Evolutionary conservation across 176 grass and related monocot genomes (phyloP).

Genomic region (Carex parvula): DNA sequence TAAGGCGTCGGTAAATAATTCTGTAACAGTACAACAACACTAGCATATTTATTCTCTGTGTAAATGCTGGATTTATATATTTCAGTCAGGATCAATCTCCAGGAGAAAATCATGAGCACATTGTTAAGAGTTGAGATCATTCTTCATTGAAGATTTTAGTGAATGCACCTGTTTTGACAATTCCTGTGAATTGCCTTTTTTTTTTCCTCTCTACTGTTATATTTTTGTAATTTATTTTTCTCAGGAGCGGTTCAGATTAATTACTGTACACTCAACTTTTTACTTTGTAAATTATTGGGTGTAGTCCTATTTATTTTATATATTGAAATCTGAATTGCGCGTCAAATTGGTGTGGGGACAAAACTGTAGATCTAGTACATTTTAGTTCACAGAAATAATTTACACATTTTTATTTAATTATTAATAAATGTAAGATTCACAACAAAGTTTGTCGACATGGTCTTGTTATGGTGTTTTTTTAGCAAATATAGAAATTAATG

Average conservation of each 20-base stretch:
- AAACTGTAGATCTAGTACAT: no score
- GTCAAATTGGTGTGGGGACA: no score
- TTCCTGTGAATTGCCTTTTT: background rate
- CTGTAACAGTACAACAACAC: background rate
- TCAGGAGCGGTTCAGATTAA: background rate
- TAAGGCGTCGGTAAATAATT: slow-evolving; percentile 26
- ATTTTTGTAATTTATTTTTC: slow-evolving; percentile 28
- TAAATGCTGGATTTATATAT: background rate
- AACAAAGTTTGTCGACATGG: no score
- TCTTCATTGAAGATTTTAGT: no score
- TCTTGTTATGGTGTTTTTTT: no score
- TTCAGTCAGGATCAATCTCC: slow-evolving; percentile 12
- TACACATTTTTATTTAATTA: background rate
- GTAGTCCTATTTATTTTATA: background rate
- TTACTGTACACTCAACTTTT: slow-evolving; percentile 21
- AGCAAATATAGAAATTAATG: no score
- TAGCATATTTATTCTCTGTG: background rate
- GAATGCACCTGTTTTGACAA: slow-evolving; percentile 1
- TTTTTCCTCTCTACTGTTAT: slow-evolving; percentile 8
- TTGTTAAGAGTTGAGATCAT: background rate
- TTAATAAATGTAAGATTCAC: background rate
- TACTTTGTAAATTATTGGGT: slow-evolving; percentile 41
- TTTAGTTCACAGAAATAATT: background rate
- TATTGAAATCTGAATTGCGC: no score
- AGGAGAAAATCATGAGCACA: slow-evolving; percentile 14